Base-by-base conservation (phyloP, 1,284 basidiomycete genomes). In the Microbotryomycetes sp. region DNA sequence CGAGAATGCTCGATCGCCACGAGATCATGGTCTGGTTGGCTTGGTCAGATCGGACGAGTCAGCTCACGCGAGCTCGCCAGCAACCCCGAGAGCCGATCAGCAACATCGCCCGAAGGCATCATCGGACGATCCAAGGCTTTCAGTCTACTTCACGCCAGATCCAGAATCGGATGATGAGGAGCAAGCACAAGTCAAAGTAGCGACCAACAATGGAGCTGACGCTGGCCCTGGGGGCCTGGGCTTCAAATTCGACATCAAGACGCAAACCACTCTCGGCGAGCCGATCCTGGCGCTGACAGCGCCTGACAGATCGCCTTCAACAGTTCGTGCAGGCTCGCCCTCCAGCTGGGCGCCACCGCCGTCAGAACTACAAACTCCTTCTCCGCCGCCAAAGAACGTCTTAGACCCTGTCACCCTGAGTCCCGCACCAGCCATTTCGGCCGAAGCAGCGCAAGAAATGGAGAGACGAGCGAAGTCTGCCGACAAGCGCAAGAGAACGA, bases 401-500 rank as follows among this genome's bases (percentile, higher is more conserved):
- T 9, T 9, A 9, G 19, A 42, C 19, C 9, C 9, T 19, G 36
- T 12, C 9, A 9, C 19, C 12, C 36, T 19, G 12, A 12, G 12
- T 9, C 36, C 36, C 19, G 36, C 19, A 12, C 12, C 36, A 12
- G 36, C 36, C 25, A 52, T 25, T 16, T 22, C 56, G 36, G 14
- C 19, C 26, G 49, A 60, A 26, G 26, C 56, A 14, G 56, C 29
- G 2, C 23, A 67, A 3, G 54, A 65, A 6, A 54, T 68, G 14
- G 56, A 68, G n/a, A 56, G 45, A 26, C 61, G 69, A 15, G 62
- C 64, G 25, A 76, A 75, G 63, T 49, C 64, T n/a, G 58, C 70
- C 7, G 67, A 73, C 42, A 75, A 73, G 68, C 71, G 76, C 14
- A 61, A 65, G 51, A 65, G 74, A 47, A 70, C 73, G 2, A 71